Percentiles rank a stretch among this genome's conserved stretches.
phyloP scores from a whole-genome alignment of 1,139 yeast genomes.

The Kluyveromyces marxianus region DNA sequence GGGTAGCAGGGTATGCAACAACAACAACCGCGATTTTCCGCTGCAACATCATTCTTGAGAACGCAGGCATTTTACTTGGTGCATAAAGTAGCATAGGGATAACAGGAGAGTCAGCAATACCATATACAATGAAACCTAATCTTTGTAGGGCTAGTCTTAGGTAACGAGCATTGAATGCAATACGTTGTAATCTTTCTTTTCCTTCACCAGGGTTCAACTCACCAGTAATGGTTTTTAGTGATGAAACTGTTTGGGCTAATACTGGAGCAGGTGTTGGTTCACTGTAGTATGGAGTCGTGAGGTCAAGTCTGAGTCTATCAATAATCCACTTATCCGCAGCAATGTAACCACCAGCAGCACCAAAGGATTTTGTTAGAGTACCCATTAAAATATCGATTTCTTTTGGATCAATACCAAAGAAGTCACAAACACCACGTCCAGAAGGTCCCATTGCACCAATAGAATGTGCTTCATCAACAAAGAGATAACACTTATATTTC shows the following conservation, averaged over 20 bases:
- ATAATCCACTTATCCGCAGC: conserved; percentile 66
- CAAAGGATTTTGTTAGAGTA: conserved; percentile 92
- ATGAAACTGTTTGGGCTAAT: conserved; percentile 75
- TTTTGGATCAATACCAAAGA: conserved; percentile 69
- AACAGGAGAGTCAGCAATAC: conserved; percentile 95
- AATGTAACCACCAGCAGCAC: conserved; percentile 97
- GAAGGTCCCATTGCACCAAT: conserved; percentile 94
- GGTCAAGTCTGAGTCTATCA: conserved; percentile 64
- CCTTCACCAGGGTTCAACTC: conserved; percentile 91
- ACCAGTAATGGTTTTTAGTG: conserved; percentile 73
- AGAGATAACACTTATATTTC: conserved; percentile 81
- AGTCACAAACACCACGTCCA: conserved; percentile 94
- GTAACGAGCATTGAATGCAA: conserved; percentile 93
- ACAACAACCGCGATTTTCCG: conserved; percentile 87
- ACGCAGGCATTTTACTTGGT: conserved; percentile 92
- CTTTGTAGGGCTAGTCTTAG: conserved; percentile 83
- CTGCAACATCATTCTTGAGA: conserved; percentile 72
- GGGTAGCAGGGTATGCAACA: conserved; percentile 97
- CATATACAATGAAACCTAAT: conserved; percentile 87
- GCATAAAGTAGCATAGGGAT: conserved; percentile 80
- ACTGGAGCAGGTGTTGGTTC: conserved; percentile 91
- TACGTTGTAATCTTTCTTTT: conserved; percentile 77
- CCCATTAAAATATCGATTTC: conserved; percentile 91
- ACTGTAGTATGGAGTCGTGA: conserved; percentile 68
- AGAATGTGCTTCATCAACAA: conserved; percentile 96